Conservation (phyloP, 768 basidiomycete genomes). For the Chalciporus pseudorubinellus region DNA sequence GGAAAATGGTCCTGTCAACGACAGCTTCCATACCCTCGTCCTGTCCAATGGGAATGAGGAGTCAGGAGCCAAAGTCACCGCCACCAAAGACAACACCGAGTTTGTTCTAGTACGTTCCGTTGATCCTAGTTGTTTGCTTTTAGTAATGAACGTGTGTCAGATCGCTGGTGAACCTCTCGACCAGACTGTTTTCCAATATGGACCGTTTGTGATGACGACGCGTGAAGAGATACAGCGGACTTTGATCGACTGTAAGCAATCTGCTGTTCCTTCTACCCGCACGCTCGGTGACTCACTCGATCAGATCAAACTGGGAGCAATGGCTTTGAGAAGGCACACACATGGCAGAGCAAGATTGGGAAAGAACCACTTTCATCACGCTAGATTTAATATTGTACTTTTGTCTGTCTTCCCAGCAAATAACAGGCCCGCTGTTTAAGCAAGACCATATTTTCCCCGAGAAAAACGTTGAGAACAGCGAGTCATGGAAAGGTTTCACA, state of each 20-base stretch:
- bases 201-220: conserved; percentile 85
- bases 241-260: conserved; percentile 67
- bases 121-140: neutral
- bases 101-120: conserved; percentile 59
- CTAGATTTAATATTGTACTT: neutral
- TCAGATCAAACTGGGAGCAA: conserved; percentile 72
- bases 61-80: conserved; percentile 66
- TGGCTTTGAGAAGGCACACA: conserved; percentile 88
- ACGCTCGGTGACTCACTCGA: conserved; percentile 8
- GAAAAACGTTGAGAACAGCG: neutral
- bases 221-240: conserved; percentile 80
- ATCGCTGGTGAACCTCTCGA: conserved; percentile 86
- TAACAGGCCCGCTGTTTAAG: neutral
- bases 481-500: neutral
- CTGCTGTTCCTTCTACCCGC: neutral
- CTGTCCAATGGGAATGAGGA: conserved; percentile 59
- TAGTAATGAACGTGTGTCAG: conserved; percentile 33
- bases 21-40: conserved; percentile 79
- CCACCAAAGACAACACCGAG: conserved; percentile 61
- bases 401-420: neutral
- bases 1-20: conserved; percentile 42
- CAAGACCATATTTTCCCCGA: neutral
- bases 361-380: conserved; percentile 7
- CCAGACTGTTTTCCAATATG: conserved; percentile 85
- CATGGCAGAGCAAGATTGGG: conserved; percentile 85